Percentiles rank a stretch among this genome's conserved stretches.
These are phyloP conservation scores for Erucastrum elatum DNA, from an alignment of 345 rosid species.

Conservation along the genomic window DNA sequence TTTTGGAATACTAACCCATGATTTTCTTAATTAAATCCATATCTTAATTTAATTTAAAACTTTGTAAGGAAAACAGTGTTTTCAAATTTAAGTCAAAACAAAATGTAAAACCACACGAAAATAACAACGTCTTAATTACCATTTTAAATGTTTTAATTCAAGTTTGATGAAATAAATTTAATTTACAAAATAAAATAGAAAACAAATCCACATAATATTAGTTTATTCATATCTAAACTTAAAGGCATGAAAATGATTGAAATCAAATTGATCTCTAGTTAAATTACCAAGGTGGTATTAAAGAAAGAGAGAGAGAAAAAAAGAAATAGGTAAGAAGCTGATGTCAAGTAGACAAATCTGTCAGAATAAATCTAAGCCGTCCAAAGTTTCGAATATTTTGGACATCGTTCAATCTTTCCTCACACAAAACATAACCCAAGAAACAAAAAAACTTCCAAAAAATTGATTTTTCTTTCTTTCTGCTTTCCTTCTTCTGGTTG, in stretches of 20 bases:
- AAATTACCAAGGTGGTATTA: neutral
- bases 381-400: constrained; percentile 21
- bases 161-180: no score
- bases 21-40: no score
- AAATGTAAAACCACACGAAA: neutral
- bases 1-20: no score
- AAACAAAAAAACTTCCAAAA: neutral
- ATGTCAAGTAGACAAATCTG: constrained; percentile 41
- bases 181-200: no score
- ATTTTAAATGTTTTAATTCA: no score
- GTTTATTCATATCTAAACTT: no score
- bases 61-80: neutral
- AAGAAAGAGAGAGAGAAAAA: neutral
- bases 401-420: constrained; percentile 46
- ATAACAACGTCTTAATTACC: neutral
- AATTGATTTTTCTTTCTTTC: neutral
- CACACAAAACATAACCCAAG: constrained; percentile 25
- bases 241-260: no score
- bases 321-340: neutral
- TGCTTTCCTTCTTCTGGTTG: neutral
- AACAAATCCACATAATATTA: no score
- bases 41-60: no score
- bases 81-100: neutral
- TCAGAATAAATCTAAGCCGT: constrained; percentile 40
- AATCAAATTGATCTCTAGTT: no score